These are phyloP conservation scores for Cladosporium sp. DNA, from an alignment of 2,329 filamentous ascomycete species.

Conservation along the genomic window DNA sequence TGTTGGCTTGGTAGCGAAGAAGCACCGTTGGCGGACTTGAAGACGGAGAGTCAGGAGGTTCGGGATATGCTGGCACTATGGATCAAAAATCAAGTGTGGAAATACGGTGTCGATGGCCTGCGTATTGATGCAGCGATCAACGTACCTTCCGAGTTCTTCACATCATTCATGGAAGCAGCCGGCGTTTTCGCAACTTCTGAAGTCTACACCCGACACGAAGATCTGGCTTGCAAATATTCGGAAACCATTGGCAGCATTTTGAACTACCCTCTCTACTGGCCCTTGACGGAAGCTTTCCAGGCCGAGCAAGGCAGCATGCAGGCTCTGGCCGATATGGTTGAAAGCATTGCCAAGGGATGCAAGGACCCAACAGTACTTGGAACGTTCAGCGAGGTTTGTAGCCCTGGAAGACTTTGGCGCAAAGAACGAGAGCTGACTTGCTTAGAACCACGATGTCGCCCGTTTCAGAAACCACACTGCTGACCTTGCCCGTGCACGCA, in stretches of 20 bases:
- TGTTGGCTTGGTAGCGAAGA: conserved; percentile 53
- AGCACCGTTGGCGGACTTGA: conserved; percentile 46
- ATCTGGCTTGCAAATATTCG: conserved; percentile 32
- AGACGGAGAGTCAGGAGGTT: conserved; percentile 42
- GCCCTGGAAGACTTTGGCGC: not conserved
- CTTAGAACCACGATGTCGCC: conserved; percentile 25
- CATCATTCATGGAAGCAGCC: conserved; percentile 30
- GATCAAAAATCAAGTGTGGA: conserved; percentile 40
- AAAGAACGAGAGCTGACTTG: not conserved
- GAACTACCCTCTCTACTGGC: conserved; percentile 38
- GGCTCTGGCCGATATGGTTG: conserved; percentile 8
- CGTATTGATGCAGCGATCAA: conserved; percentile 38
- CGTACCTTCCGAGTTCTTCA: conserved; percentile 34
- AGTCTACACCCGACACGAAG: conserved; percentile 29
- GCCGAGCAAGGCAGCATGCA: conserved; percentile 26
- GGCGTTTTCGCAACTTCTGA: conserved; percentile 36
- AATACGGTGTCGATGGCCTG: conserved; percentile 40
- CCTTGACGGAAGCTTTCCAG: conserved; percentile 40
- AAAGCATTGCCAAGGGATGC: not conserved
- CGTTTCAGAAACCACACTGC: conserved; percentile 21
- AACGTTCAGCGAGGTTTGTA: conserved; percentile 23
- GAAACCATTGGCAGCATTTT: conserved; percentile 33
- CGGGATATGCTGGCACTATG: conserved; percentile 40
- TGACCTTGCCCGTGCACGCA: conserved; percentile 22
- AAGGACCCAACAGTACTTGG: conserved; percentile 21